A percentile compares a stretch with the other conserved stretches of the same genome.
Evolutionary conservation across 2,329 filamentous ascomycete genomes (phyloP).

Genomic region (Hirsutella thompsonii): DNA sequence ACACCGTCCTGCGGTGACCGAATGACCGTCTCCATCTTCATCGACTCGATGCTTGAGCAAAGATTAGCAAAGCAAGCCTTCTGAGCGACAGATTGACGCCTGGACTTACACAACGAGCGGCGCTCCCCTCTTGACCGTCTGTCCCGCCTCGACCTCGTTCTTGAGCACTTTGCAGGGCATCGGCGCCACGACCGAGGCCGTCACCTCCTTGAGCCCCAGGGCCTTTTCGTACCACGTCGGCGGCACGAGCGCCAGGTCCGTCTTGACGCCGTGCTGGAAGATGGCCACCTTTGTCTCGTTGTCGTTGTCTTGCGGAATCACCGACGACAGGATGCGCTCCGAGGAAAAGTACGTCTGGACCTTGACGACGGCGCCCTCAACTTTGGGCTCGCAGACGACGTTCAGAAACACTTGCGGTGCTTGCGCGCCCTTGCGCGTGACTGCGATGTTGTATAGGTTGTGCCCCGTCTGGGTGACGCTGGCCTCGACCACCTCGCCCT

Average conservation of each 20-base stretch:
- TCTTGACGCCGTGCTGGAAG: constrained; percentile 58
- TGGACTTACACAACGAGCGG: constrained; percentile 69
- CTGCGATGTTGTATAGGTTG: constrained; percentile 31
- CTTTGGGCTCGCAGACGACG: constrained; percentile 26
- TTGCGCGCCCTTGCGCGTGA: constrained; percentile 28
- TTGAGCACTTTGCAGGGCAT: constrained; percentile 97
- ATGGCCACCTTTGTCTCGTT: constrained; percentile 55
- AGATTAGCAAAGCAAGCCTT: not conserved
- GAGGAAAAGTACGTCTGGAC: constrained; percentile 57
- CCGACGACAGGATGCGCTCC: constrained; percentile 65
- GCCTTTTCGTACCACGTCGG: constrained; percentile 83
- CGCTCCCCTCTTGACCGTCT: constrained; percentile 72
- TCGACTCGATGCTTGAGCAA: constrained; percentile 55
- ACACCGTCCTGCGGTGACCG: constrained; percentile 61
- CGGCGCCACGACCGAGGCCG: constrained; percentile 76
- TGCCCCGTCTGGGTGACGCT: constrained; percentile 33
- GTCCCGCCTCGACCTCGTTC: constrained; percentile 75
- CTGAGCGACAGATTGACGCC: no score
- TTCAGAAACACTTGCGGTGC: constrained; percentile 27
- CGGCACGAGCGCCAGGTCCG: constrained; percentile 40
- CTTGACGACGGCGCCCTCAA: constrained; percentile 15
- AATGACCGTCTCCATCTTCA: constrained; percentile 86
- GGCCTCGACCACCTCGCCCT: constrained; percentile 47
- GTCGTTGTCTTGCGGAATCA: constrained; percentile 45
- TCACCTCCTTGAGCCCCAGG: constrained; percentile 65